These are phyloP conservation scores for Avicennia marina DNA, from an alignment of 257 asterid genomes.

Conservation along the genomic window DNA sequence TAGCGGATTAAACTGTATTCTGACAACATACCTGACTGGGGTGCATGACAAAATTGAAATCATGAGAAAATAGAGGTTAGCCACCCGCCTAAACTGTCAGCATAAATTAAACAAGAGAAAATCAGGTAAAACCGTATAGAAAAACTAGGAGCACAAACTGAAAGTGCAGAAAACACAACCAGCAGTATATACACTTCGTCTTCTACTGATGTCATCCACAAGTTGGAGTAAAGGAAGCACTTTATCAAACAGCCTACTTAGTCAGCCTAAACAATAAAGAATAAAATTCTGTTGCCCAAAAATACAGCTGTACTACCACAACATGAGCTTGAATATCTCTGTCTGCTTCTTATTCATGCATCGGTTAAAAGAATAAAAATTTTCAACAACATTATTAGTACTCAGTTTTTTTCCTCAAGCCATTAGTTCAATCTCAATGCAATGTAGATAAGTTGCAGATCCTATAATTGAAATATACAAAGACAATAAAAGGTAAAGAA, in stretches of 20 bases:
- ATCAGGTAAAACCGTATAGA: slow-evolving; percentile 38
- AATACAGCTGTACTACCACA: neutral
- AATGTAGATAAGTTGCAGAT: neutral
- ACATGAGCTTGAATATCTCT: neutral
- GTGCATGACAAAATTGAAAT: slow-evolving; percentile 98
- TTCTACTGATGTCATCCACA: neutral
- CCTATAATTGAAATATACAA: too few species aligned
- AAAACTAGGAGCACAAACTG: slow-evolving; percentile 5
- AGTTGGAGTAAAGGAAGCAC: slow-evolving; percentile 2
- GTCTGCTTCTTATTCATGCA: neutral
- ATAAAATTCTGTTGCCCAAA: neutral
- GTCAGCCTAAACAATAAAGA: neutral
- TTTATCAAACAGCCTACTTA: slow-evolving; percentile 1
- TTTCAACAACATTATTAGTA: neutral
- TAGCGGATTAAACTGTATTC: slow-evolving; percentile 3
- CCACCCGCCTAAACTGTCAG: slow-evolving; percentile 99
- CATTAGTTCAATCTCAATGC: neutral
- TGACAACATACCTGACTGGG: slow-evolving; percentile 74
- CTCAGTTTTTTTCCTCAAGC: slow-evolving; percentile 5
- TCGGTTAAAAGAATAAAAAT: neutral
- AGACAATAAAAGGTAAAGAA: too few species aligned
- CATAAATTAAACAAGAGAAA: slow-evolving; percentile 31
- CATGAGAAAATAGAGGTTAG: slow-evolving; percentile 97
- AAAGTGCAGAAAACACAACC: slow-evolving; percentile 5
- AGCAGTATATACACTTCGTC: neutral